Percentiles rank a stretch among this genome's conserved stretches.
phyloP scores from a whole-genome alignment of 164 flowering plant species.

The Sedum album region DNA sequence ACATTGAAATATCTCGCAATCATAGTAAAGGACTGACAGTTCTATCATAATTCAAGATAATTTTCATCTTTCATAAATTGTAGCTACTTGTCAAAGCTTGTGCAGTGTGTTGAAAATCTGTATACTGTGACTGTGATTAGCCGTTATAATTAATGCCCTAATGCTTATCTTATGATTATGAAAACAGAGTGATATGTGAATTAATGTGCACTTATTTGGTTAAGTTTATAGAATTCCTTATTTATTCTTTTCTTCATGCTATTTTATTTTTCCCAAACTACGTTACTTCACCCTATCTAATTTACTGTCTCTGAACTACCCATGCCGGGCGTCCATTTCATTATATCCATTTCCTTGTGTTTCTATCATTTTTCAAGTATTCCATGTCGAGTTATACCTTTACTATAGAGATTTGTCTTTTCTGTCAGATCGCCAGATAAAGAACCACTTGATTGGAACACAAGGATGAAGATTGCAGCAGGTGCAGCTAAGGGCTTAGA shows the following conservation, averaged over 20 bases:
- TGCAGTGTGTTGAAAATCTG: not conserved
- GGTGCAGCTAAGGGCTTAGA: conserved; percentile 94
- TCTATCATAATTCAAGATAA: not conserved
- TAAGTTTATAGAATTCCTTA: too few relatives aligned
- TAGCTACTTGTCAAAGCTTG: not conserved
- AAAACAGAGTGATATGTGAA: too few relatives aligned
- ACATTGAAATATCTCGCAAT: not conserved
- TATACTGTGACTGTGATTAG: too few relatives aligned
- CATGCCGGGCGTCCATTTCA: not conserved
- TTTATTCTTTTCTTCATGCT: too few relatives aligned
- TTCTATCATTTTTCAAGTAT: not conserved
- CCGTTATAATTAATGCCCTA: too few relatives aligned
- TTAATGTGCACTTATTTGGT: too few relatives aligned
- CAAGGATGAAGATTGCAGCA: conserved; percentile 25
- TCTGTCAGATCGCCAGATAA: conserved; percentile 49
- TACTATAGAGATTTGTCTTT: not conserved
- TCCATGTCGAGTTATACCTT: not conserved
- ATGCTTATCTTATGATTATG: too few relatives aligned
- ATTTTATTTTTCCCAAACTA: too few relatives aligned
- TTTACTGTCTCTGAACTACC: not conserved
- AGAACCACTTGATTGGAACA: conserved; percentile 16
- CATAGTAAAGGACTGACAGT: not conserved
- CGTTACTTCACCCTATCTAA: not conserved
- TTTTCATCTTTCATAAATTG: too few relatives aligned
- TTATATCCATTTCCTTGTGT: not conserved